Evolutionary conservation across 164 flowering plant genomes (phyloP).

Genomic region (Cinnamomum chago): DNA sequence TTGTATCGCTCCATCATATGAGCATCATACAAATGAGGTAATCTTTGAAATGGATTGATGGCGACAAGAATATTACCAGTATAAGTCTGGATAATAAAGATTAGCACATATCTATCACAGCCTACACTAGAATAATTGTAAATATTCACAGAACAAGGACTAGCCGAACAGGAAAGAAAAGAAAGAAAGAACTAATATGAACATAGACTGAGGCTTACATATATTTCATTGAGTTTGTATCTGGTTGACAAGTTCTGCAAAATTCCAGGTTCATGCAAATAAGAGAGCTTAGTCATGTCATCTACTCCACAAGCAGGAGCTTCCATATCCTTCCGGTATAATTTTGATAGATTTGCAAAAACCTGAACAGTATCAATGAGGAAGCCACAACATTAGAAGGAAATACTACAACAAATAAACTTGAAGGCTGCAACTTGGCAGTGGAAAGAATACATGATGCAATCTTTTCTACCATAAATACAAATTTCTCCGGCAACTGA

Average conservation of each 20-base stretch:
- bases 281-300: conserved; percentile 86
- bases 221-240: conserved; percentile 71
- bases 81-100: conserved; percentile 52
- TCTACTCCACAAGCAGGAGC: conserved; percentile 72
- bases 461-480: background rate
- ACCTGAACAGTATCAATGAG: background rate
- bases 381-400: background rate
- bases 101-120: background rate
- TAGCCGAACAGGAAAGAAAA: background rate
- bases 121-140: conserved; percentile 4
- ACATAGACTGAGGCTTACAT: conserved; percentile 37
- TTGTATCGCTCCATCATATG: conserved; percentile 66
- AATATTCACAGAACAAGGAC: background rate
- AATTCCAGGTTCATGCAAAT: conserved; percentile 87
- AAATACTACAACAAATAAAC: background rate
- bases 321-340: conserved; percentile 72
- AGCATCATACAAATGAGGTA: conserved; percentile 57
- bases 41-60: conserved; percentile 73
- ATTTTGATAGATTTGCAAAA: conserved; percentile 40
- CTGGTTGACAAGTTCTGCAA: conserved; percentile 67
- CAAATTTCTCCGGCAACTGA: background rate
- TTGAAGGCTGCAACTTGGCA: background rate
- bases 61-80: conserved; percentile 85
- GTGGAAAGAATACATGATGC: background rate
- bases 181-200: background rate